A percentile compares a stretch with the other conserved stretches of the same genome.
Evolutionary conservation across 2,329 filamentous ascomycete genomes (phyloP).

Genomic region (Didymella segeticola): DNA sequence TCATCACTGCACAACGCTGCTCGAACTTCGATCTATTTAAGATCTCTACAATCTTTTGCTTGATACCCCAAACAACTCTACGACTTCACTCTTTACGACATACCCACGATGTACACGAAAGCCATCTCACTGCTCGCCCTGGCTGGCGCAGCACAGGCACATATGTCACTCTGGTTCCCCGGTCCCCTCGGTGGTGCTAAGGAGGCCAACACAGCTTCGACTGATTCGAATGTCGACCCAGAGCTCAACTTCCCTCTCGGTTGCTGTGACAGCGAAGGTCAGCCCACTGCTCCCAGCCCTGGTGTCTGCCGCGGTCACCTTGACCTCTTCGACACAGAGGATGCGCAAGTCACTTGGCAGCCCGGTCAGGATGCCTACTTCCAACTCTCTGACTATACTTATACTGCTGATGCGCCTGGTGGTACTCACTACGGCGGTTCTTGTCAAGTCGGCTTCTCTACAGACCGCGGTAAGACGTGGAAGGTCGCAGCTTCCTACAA

Average conservation of each 20-base stretch:
- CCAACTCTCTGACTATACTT: constrained; percentile 44
- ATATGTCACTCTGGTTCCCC: constrained; percentile 55
- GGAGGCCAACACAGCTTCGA: constrained; percentile 49
- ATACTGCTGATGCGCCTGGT: constrained; percentile 33
- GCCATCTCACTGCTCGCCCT: constrained; percentile 38
- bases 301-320: constrained; percentile 55
- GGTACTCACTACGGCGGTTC: constrained; percentile 57
- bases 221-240: constrained; percentile 19
- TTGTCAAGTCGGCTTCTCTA: constrained; percentile 56
- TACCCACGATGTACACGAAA: constrained; percentile 34
- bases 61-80: constrained; percentile 16
- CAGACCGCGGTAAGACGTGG: constrained; percentile 54
- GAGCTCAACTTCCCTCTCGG: constrained; percentile 55
- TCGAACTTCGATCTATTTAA: constrained; percentile 20
- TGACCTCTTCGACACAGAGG: constrained; percentile 52
- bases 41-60: constrained; percentile 11
- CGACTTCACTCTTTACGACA: constrained; percentile 15
- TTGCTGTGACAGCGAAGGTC: constrained; percentile 52
- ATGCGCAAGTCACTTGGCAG: constrained; percentile 53
- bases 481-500: constrained; percentile 55
- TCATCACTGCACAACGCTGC: constrained; percentile 15
- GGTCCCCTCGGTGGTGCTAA: constrained; percentile 54
- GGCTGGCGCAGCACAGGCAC: constrained; percentile 39
- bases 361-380: constrained; percentile 53
- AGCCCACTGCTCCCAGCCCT: constrained; percentile 35